A percentile compares a stretch with the other conserved stretches of the same genome.
These are phyloP conservation scores for Phylloporus sp. DNA, from an alignment of 768 basidiomycete species.

Conservation along the genomic window DNA sequence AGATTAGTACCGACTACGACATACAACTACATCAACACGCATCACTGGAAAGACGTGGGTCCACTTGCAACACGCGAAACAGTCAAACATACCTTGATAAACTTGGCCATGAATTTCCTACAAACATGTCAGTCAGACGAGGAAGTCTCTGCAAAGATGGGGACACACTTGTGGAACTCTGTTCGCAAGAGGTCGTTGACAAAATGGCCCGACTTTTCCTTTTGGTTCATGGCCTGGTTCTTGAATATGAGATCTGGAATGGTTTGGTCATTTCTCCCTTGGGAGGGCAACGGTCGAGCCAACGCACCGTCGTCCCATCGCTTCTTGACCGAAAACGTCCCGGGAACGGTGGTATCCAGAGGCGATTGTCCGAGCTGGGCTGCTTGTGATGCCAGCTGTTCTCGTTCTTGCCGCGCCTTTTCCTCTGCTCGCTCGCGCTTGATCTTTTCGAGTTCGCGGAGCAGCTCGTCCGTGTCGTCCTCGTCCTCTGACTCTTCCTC, in stretches of 20 bases:
- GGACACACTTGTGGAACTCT: conserved; percentile 83
- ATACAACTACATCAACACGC: background rate
- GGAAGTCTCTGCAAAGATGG: background rate
- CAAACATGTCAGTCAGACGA: conserved; percentile 7
- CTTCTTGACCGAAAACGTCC: conserved; percentile 86
- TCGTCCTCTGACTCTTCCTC: conserved; percentile 59
- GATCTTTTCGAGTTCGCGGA: conserved; percentile 97
- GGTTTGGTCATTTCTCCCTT: background rate
- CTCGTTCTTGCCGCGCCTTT: conserved; percentile 75
- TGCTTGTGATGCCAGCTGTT: conserved; percentile 56
- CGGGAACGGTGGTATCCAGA: conserved; percentile 66
- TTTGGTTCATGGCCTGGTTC: conserved; percentile 81
- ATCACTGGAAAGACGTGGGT: conserved; percentile 5
- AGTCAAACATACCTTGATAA: conserved; percentile 61
- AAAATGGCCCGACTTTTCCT: conserved; percentile 69
- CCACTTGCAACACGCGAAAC: background rate
- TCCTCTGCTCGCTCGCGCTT: conserved; percentile 95
- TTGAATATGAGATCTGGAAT: conserved; percentile 90
- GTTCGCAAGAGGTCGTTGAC: conserved; percentile 94
- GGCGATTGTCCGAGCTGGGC: conserved; percentile 73
- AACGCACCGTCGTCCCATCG: conserved; percentile 90
- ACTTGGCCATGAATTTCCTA: conserved; percentile 91
- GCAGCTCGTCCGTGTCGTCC: conserved; percentile 75
- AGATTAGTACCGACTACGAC: no score
- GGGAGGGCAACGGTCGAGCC: background rate